Evolutionary conservation across 768 basidiomycete species (phyloP).

Genomic region (Mycena rosella): DNA sequence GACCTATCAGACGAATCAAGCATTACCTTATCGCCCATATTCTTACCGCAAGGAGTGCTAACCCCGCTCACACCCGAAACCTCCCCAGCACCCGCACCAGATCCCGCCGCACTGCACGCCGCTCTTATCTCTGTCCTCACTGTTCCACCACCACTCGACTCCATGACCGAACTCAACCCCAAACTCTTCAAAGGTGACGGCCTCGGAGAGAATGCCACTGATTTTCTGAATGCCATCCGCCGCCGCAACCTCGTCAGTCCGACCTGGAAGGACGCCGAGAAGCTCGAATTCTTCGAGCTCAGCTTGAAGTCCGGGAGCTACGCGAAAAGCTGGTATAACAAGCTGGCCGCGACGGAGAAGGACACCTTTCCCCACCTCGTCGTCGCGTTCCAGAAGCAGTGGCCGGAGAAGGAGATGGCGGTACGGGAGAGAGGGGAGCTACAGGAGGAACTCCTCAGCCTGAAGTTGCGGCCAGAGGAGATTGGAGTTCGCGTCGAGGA

Average conservation of each 20-base stretch:
- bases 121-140: background rate
- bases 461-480: background rate
- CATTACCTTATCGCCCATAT: background rate
- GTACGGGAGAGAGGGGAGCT: background rate
- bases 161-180: background rate
- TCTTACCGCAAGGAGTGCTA: background rate
- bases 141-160: background rate
- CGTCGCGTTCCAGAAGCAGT: background rate
- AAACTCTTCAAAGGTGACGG: conserved; percentile 3
- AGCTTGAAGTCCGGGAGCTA: conserved; percentile 5
- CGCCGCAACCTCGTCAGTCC: background rate
- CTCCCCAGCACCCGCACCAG: background rate
- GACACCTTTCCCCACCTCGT: background rate
- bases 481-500: conserved; percentile 9
- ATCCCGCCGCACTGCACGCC: background rate
- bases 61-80: background rate
- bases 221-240: conserved; percentile 1
- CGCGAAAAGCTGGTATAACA: background rate
- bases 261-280: background rate
- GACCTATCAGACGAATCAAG: background rate
- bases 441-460: conserved; percentile 10
- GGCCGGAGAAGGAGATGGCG: conserved; percentile 16
- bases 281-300: conserved; percentile 6
- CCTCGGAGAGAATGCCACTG: background rate
- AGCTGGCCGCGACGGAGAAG: background rate